Conservation (phyloP, 805 yeast species). For the Kuraishia floccosa region DNA sequence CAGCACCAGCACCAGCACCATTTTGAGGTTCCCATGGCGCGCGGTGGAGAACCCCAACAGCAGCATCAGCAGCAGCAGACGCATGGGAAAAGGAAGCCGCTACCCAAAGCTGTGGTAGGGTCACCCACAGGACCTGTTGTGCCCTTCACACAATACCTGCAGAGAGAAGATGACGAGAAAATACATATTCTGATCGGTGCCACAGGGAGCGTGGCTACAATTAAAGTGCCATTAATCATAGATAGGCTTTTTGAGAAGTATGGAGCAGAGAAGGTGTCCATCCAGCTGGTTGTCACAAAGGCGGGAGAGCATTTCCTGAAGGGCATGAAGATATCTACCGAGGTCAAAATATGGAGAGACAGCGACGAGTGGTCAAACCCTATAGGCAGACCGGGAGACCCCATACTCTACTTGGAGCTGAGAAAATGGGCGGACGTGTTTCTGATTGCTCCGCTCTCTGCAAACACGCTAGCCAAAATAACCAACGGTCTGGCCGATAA, state of each 20-base stretch:
- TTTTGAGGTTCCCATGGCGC: conserved; percentile 6
- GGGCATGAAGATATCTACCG: conserved; percentile 44
- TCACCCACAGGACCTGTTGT: conserved; percentile 53
- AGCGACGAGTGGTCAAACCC: conserved; percentile 75
- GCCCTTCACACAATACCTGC: conserved; percentile 64
- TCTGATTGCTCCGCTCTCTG: conserved; percentile 88
- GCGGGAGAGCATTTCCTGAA: conserved; percentile 74
- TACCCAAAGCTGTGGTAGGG: conserved; percentile 40
- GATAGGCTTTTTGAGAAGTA: conserved; percentile 77
- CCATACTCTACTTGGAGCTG: conserved; percentile 88
- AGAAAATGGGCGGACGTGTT: conserved; percentile 96
- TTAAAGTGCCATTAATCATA: conserved; percentile 82
- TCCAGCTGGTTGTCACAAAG: conserved; percentile 76
- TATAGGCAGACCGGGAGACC: conserved; percentile 74
- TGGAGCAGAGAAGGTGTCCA: conserved; percentile 61
- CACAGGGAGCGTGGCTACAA: conserved; percentile 95
- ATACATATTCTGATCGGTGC: conserved; percentile 85
- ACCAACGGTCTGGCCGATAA: conserved; percentile 90
- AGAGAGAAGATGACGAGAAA: conserved; percentile 71
- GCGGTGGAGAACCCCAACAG: conserved; percentile 2
- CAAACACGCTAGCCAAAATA: conserved; percentile 84
- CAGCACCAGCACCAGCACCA: conserved; percentile 7
- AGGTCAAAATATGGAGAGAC: conserved; percentile 85
- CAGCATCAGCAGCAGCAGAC: conserved; percentile 4
- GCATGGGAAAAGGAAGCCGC: conserved; percentile 20